Conservation (phyloP, 169 alveolate species). For the Eimeria falciformis region DNA sequence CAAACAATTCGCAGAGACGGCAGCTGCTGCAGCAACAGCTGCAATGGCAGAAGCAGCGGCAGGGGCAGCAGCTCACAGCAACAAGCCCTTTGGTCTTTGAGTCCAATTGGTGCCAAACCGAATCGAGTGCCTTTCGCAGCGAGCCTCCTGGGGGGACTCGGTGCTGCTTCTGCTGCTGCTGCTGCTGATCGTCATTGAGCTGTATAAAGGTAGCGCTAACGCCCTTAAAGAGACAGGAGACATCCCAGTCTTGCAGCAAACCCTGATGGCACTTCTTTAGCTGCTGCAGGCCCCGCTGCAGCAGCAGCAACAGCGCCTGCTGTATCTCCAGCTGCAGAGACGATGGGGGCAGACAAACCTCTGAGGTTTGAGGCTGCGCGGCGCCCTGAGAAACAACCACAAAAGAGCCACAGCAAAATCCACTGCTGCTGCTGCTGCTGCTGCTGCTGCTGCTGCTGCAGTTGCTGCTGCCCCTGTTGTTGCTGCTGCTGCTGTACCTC, state of each 20-base stretch:
- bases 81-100: slow-evolving; percentile 20
- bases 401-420: not conserved
- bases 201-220: not conserved
- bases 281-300: slow-evolving; percentile 53
- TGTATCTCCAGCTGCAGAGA: slow-evolving; percentile 21
- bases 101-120: slow-evolving; percentile 56
- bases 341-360: slow-evolving; percentile 49
- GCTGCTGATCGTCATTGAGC: not conserved
- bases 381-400: not conserved
- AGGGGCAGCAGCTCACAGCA: slow-evolving; percentile 16
- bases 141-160: not conserved
- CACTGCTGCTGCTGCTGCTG: slow-evolving; percentile 1
- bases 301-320: slow-evolving; percentile 54
- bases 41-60: not conserved
- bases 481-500: slow-evolving; percentile 13
- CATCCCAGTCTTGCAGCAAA: slow-evolving; percentile 20
- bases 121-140: not conserved
- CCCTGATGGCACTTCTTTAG: slow-evolving; percentile 14
- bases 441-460: not conserved
- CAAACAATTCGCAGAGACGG: not conserved
- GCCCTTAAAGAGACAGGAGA: slow-evolving; percentile 32
- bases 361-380: slow-evolving; percentile 34
- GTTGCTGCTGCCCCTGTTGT: not conserved
- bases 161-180: slow-evolving; percentile 9
- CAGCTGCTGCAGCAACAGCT: slow-evolving; percentile 16